phyloP scores from a whole-genome alignment of 2,329 filamentous ascomycete species.

The Cladorrhinum sp. region DNA sequence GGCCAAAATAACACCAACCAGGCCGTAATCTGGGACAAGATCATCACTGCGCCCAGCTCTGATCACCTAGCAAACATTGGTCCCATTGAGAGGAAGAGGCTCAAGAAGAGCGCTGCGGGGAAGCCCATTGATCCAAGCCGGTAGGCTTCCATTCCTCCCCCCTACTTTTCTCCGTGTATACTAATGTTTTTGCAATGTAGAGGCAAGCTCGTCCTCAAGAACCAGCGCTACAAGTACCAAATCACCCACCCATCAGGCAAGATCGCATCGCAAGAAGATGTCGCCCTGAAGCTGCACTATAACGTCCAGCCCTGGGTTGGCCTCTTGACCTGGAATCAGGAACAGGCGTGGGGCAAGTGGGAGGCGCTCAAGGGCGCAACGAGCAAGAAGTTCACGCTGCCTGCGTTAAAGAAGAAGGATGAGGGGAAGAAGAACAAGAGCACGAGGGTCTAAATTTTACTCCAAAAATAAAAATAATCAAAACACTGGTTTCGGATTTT shows the following conservation, averaged over 20 bases:
- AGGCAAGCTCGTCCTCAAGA: constrained; percentile 72
- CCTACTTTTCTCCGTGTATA: neutral
- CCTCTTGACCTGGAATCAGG: constrained; percentile 74
- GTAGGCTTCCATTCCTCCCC: constrained; percentile 34
- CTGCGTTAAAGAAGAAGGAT: constrained; percentile 61
- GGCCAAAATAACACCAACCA: constrained; percentile 52
- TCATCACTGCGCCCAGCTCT: constrained; percentile 74
- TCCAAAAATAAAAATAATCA: neutral
- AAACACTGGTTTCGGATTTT: too few species aligned
- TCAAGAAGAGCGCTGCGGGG: constrained; percentile 56
- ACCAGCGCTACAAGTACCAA: constrained; percentile 93
- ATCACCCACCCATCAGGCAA: constrained; percentile 85
- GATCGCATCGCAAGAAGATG: constrained; percentile 70
- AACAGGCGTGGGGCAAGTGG: constrained; percentile 58
- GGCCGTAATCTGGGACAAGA: constrained; percentile 92
- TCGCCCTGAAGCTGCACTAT: constrained; percentile 80
- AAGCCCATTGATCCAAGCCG: constrained; percentile 59
- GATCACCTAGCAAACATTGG: constrained; percentile 61
- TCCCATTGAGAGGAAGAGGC: constrained; percentile 59
- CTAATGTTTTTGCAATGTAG: constrained; percentile 36
- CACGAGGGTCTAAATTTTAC: neutral
- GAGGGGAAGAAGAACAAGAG: constrained; percentile 30
- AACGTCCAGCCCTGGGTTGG: constrained; percentile 99
- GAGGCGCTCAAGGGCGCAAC: constrained; percentile 61
- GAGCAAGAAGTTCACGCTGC: constrained; percentile 63